Evolutionary conservation across 2,329 filamentous ascomycete genomes (phyloP).

Genomic region (Ophidiomyces ophidiicola): DNA sequence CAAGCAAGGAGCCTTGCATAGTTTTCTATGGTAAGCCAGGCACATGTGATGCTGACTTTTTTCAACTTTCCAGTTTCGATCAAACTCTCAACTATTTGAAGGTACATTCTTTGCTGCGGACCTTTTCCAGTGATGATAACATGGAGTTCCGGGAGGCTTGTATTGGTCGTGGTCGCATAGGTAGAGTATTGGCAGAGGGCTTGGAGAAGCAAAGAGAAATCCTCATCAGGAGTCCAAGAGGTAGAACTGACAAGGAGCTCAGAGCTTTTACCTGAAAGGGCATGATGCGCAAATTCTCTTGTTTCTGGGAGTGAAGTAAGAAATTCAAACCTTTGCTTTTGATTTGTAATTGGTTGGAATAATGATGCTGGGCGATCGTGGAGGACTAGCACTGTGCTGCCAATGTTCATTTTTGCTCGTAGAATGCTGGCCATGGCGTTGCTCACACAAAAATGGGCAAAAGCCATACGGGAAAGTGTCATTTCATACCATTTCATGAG

Average conservation of each 20-base stretch:
- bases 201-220: conserved; percentile 77
- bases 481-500: conserved; percentile 69
- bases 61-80: conserved; percentile 50
- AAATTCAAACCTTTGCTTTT: conserved; percentile 44
- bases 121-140: conserved; percentile 93
- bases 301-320: conserved; percentile 56
- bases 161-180: conserved; percentile 32
- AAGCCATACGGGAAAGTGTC: conserved; percentile 54
- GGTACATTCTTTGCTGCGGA: conserved; percentile 66
- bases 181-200: conserved; percentile 65
- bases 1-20: conserved; percentile 75
- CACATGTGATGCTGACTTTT: conserved; percentile 61
- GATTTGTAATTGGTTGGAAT: conserved; percentile 56
- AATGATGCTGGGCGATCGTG: conserved; percentile 77
- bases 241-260: conserved; percentile 81
- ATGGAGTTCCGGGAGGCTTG: conserved; percentile 53
- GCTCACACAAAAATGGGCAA: conserved; percentile 75
- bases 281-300: conserved; percentile 44
- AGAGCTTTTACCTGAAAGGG: conserved; percentile 45
- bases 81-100: conserved; percentile 52
- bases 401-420: conserved; percentile 52
- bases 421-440: conserved; percentile 74
- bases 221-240: conserved; percentile 94
- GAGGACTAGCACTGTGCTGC: conserved; percentile 54
- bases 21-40: conserved; percentile 72